These are phyloP conservation scores for Schoenoplectus triqueter DNA, from an alignment of 202 grass and related monocot genomes.

Conservation along the genomic window DNA sequence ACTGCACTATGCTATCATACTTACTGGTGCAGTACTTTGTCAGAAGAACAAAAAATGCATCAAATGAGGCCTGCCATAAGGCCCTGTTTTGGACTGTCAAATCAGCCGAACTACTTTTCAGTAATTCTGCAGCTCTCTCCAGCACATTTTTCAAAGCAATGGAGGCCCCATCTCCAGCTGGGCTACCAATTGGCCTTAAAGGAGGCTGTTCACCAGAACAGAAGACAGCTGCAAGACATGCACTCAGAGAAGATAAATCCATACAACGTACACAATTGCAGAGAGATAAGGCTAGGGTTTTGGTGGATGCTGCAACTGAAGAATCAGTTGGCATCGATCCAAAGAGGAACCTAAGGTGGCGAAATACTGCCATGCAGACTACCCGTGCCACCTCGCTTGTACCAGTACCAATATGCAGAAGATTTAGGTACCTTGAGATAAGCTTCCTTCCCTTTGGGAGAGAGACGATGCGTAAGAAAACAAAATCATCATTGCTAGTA, in stretches of 20 bases:
- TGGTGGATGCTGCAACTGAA: constrained; percentile 48
- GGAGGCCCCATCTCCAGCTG: constrained; percentile 66
- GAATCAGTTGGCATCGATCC: constrained; percentile 54
- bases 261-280: constrained; percentile 54
- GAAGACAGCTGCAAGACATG: constrained; percentile 77
- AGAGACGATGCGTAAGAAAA: constrained; percentile 76
- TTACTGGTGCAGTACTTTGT: constrained; percentile 71
- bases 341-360: constrained; percentile 72
- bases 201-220: constrained; percentile 82
- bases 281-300: constrained; percentile 53
- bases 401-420: constrained; percentile 56
- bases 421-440: constrained; percentile 61
- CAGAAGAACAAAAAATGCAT: constrained; percentile 71
- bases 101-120: constrained; percentile 52
- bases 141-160: constrained; percentile 69
- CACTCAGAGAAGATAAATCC: constrained; percentile 70
- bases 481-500: constrained; percentile 54
- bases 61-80: constrained; percentile 80
- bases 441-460: constrained; percentile 83
- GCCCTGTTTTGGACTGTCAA: constrained; percentile 46
- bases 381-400: constrained; percentile 55
- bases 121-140: constrained; percentile 62
- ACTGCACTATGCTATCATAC: constrained; percentile 59
- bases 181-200: constrained; percentile 63
- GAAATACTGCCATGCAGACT: constrained; percentile 75